phyloP scores from a whole-genome alignment of 1,284 basidiomycete genomes.

The Bondarzewia mesenterica region DNA sequence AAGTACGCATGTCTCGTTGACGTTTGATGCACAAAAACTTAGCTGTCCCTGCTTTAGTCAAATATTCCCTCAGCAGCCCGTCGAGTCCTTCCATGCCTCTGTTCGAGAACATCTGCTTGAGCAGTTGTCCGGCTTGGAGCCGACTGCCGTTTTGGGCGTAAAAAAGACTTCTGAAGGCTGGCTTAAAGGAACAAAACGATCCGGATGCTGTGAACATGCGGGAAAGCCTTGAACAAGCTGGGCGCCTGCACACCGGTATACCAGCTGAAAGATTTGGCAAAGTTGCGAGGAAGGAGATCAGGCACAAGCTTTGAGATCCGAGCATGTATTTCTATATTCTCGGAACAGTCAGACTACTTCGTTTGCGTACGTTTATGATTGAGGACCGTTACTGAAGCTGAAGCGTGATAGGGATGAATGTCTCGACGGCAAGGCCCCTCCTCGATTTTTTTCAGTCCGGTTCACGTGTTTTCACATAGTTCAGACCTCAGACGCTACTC shows the following conservation, averaged over 20 bases:
- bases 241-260: neutral
- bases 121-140: neutral
- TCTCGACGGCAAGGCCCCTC: too few relatives aligned
- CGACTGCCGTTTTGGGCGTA: neutral
- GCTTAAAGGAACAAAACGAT: neutral
- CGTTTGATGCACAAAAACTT: neutral
- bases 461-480: too few relatives aligned
- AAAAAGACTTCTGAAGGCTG: constrained; percentile 1
- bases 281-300: neutral
- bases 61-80: neutral
- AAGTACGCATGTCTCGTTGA: neutral
- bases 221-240: neutral
- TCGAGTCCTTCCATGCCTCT: neutral
- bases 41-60: neutral
- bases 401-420: too few relatives aligned
- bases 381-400: too few relatives aligned
- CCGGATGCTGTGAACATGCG: neutral
- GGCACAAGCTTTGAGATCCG: neutral
- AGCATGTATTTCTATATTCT: too few relatives aligned
- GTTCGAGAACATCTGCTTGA: neutral
- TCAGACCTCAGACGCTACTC: too few relatives aligned
- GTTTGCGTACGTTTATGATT: too few relatives aligned
- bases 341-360: too few relatives aligned
- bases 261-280: neutral
- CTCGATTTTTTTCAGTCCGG: too few relatives aligned